phyloP scores from a whole-genome alignment of 2,329 filamentous ascomycete species.

The Phyllosticta citribraziliensis region DNA sequence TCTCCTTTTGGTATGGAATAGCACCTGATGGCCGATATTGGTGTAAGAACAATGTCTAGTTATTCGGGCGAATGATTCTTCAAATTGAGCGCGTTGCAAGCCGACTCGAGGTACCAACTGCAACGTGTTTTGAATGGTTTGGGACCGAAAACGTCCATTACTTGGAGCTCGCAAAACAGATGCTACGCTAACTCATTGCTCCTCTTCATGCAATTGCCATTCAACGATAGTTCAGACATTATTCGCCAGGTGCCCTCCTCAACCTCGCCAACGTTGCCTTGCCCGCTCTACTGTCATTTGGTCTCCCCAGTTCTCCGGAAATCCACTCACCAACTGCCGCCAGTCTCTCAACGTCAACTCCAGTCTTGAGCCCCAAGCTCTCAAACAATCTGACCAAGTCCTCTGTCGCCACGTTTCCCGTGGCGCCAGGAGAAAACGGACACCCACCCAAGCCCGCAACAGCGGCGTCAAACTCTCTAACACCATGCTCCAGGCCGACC shows the following conservation, averaged over 20 bases:
- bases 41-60: neutral
- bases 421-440: constrained; percentile 76
- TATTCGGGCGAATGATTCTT: neutral
- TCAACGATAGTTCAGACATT: neutral
- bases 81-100: neutral
- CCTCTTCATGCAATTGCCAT: neutral
- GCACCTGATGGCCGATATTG: neutral
- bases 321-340: constrained; percentile 31
- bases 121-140: neutral
- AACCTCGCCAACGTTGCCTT: constrained; percentile 10
- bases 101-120: neutral
- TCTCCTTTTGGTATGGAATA: neutral
- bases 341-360: constrained; percentile 41
- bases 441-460: constrained; percentile 76
- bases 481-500: constrained; percentile 65
- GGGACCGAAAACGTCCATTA: neutral
- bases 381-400: constrained; percentile 70
- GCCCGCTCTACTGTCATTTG: constrained; percentile 30
- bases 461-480: constrained; percentile 69
- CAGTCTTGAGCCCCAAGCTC: constrained; percentile 64
- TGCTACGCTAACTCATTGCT: neutral
- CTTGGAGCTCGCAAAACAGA: neutral
- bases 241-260: constrained; percentile 1
- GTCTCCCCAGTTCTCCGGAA: constrained; percentile 23
- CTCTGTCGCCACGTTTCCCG: constrained; percentile 78